Percentiles rank a stretch among this genome's conserved stretches.
Conservation (phyloP, 345 rosid species). For the Eucalyptus dawsonii region DNA sequence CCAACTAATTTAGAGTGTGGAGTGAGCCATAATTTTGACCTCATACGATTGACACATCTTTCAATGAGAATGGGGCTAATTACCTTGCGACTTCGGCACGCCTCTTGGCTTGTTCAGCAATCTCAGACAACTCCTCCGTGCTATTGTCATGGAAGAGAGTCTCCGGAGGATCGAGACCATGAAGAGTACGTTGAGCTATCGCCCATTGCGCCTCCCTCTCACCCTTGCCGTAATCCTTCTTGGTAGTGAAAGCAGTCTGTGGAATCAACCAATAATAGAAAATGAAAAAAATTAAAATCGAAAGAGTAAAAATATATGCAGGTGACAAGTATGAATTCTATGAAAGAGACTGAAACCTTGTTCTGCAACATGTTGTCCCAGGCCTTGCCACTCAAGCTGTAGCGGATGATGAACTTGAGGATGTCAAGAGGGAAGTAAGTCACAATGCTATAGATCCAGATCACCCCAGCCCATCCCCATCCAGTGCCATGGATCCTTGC, state of each 20-base stretch:
- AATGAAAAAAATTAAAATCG: background rate
- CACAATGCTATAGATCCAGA: conserved; percentile 52
- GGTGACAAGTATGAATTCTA: background rate
- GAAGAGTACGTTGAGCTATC: conserved; percentile 54
- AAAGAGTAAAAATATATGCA: background rate
- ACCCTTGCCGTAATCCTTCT: conserved; percentile 66
- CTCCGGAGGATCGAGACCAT: conserved; percentile 32
- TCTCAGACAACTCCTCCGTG: conserved; percentile 24
- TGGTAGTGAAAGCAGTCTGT: conserved; percentile 65
- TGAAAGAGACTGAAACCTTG: conserved; percentile 13
- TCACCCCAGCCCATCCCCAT: conserved; percentile 83
- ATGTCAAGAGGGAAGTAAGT: conserved; percentile 64
- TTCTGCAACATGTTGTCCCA: conserved; percentile 45
- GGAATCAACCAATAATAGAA: background rate
- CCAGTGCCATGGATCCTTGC: conserved; percentile 58
- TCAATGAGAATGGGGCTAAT: background rate
- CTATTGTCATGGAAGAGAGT: conserved; percentile 19
- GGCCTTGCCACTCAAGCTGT: conserved; percentile 43
- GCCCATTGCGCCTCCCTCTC: conserved; percentile 84
- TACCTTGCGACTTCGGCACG: conserved; percentile 79
- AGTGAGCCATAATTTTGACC: background rate
- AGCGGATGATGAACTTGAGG: conserved; percentile 65
- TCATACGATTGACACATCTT: background rate
- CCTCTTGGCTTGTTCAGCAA: conserved; percentile 71
- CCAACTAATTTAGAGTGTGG: background rate